phyloP scores from a whole-genome alignment of 2,329 filamentous ascomycete species.

The Cadophora sp. region DNA sequence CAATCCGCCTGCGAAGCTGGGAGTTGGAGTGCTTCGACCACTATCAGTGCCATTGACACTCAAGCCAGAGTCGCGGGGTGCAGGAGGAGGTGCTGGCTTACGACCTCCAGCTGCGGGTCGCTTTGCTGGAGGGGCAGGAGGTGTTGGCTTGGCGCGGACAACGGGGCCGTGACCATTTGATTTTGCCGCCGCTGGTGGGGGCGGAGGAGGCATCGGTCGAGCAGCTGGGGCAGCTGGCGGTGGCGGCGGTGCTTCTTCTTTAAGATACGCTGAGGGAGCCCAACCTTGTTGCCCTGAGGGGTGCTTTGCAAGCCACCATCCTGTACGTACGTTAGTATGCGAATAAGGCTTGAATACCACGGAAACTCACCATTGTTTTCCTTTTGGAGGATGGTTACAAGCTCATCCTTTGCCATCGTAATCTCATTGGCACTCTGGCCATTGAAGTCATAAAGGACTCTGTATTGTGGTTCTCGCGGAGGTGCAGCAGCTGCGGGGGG shows the following conservation, averaged over 20 bases:
- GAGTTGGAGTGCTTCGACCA: slow-evolving; percentile 75
- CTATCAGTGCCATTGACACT: slow-evolving; percentile 58
- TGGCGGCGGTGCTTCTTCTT: slow-evolving; percentile 74
- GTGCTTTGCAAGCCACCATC: slow-evolving; percentile 95
- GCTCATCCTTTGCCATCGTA: slow-evolving; percentile 77
- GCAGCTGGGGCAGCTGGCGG: slow-evolving; percentile 60
- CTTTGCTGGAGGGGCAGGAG: slow-evolving; percentile 67
- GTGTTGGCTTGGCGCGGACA: slow-evolving; percentile 42
- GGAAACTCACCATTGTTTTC: slow-evolving; percentile 83
- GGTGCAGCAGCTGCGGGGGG: slow-evolving; percentile 71
- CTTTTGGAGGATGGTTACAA: slow-evolving; percentile 91
- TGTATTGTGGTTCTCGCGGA: slow-evolving; percentile 77
- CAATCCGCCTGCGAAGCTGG: slow-evolving; percentile 74
- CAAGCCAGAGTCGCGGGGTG: slow-evolving; percentile 75
- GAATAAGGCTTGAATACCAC: neutral
- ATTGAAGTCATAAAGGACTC: slow-evolving; percentile 90
- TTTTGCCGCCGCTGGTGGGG: slow-evolving; percentile 56
- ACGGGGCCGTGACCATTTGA: slow-evolving; percentile 49
- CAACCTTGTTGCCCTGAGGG: slow-evolving; percentile 80
- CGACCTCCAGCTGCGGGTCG: slow-evolving; percentile 71
- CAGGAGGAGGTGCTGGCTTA: slow-evolving; percentile 71
- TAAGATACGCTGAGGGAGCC: slow-evolving; percentile 92
- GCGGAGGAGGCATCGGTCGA: slow-evolving; percentile 60
- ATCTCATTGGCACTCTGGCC: slow-evolving; percentile 88
- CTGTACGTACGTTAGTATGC: slow-evolving; percentile 58